A percentile compares a stretch with the other conserved stretches of the same genome.
These are phyloP conservation scores for Camellia oleifera DNA, from an alignment of 179 eudicot genomes.

Conservation along the genomic window DNA sequence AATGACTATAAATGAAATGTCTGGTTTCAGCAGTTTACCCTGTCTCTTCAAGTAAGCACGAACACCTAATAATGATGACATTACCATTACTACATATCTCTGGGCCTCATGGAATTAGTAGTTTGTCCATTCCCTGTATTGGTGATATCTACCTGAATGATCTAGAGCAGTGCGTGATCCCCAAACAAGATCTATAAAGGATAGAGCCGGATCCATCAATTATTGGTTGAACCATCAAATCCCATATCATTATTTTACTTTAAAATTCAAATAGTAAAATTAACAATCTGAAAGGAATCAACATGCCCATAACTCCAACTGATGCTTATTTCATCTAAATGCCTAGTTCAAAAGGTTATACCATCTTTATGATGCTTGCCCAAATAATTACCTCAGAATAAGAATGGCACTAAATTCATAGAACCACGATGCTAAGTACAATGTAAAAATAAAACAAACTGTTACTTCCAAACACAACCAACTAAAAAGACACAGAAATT, in stretches of 20 bases:
- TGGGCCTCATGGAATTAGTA: background rate
- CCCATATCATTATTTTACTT: slow-evolving; percentile 5
- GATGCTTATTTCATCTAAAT: background rate
- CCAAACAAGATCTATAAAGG: background rate
- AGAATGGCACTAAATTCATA: background rate
- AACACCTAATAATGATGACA: too few species aligned
- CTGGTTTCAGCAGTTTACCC: too few species aligned
- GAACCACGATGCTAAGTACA: background rate
- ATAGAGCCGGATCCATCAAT: background rate
- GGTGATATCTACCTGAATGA: background rate
- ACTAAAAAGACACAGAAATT: background rate
- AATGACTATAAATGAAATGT: too few species aligned
- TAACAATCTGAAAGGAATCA: background rate
- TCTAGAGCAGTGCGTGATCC: background rate
- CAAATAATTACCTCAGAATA: background rate
- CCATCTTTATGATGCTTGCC: background rate
- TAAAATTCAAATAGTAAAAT: background rate
- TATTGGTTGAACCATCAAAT: background rate
- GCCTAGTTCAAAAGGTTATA: background rate
- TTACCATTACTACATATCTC: background rate
- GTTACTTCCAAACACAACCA: background rate
- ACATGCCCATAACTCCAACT: background rate
- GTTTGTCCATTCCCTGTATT: background rate
- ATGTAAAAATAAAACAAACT: background rate
- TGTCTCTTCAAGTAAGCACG: too few species aligned